Evolutionary conservation across 2,329 filamentous ascomycete genomes (phyloP).

Genomic region (Paecilomyces niveus): DNA sequence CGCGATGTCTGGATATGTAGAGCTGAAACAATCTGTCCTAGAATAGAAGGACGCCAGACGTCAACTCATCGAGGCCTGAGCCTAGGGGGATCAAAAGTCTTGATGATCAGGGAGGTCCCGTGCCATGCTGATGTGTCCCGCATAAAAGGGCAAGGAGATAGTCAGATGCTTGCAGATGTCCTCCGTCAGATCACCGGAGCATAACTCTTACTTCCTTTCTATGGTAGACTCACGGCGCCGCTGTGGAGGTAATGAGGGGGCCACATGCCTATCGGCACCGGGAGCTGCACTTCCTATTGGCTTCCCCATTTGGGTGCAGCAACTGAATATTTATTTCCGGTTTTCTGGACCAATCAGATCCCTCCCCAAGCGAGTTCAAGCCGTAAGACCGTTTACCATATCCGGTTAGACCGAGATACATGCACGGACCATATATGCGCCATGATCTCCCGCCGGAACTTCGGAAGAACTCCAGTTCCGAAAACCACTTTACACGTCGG

Average conservation of each 20-base stretch:
- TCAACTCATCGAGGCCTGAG: background rate
- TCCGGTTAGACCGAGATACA: background rate
- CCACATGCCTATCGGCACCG: background rate
- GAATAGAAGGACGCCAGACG: background rate
- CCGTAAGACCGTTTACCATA: background rate
- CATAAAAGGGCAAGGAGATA: background rate
- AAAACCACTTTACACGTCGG: conserved; percentile 31
- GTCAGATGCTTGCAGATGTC: background rate
- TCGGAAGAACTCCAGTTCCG: background rate
- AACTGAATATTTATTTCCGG: background rate
- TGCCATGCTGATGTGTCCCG: background rate
- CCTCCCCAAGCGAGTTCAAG: background rate
- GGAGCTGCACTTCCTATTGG: background rate
- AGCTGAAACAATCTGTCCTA: background rate
- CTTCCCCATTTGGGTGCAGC: background rate
- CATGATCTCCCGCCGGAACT: background rate
- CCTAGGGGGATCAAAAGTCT: background rate
- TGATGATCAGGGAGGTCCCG: background rate
- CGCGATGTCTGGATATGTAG: background rate
- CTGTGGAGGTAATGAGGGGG: background rate
- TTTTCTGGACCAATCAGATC: background rate
- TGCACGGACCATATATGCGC: background rate
- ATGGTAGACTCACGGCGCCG: background rate
- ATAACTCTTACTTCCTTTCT: background rate
- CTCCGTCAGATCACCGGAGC: background rate